Evolutionary conservation across 2,329 filamentous ascomycete species (phyloP), one percentile per base, ranked within the genome.

Genomic region (Cladophialophora chaetospira): DNA sequence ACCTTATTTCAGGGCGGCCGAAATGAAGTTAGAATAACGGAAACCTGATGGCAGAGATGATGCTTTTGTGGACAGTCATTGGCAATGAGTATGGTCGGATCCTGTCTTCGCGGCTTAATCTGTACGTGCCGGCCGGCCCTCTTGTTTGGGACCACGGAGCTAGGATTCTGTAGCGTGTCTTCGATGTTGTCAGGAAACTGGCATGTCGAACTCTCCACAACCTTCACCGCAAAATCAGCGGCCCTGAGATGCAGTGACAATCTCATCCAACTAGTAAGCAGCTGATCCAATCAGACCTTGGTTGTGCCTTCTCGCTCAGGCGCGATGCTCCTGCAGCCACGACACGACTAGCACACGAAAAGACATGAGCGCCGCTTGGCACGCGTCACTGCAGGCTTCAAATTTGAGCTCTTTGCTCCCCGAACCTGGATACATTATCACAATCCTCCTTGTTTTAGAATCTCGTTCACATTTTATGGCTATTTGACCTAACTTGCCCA

Each of bases 291-390:
- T n/a, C n/a, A n/a, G n/a, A n/a, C n/a, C n/a, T n/a, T n/a, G n/a
- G n/a, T n/a, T n/a, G n/a, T n/a, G n/a, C n/a, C n/a, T n/a, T n/a
- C n/a, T n/a, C n/a, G n/a, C n/a, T n/a, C n/a, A n/a, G n/a, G n/a
- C n/a, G n/a, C n/a, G n/a, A n/a, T n/a, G n/a, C n/a, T n/a, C n/a
- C n/a, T n/a, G n/a, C n/a, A n/a, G n/a, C n/a, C 40, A 23, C 11
- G 13, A 51, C 25, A 23, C 48, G 48, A 42, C 48, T n/a, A 8
- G 26, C 23, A 23, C 48, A 15, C 48, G 48, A 42, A 40, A 51
- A n/a, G n/a, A n/a, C n/a, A 29, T 19, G 48, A 31, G 36, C 17
- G 19, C 9, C n/a, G n/a, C n/a, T n/a, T n/a, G n/a, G n/a, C n/a
- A n/a, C n/a, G n/a, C 28, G 29, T 38, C 31, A 36, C 46, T 17